Conservation (phyloP, 2,329 filamentous ascomycete genomes). For the Pseudogymnoascus sp. region DNA sequence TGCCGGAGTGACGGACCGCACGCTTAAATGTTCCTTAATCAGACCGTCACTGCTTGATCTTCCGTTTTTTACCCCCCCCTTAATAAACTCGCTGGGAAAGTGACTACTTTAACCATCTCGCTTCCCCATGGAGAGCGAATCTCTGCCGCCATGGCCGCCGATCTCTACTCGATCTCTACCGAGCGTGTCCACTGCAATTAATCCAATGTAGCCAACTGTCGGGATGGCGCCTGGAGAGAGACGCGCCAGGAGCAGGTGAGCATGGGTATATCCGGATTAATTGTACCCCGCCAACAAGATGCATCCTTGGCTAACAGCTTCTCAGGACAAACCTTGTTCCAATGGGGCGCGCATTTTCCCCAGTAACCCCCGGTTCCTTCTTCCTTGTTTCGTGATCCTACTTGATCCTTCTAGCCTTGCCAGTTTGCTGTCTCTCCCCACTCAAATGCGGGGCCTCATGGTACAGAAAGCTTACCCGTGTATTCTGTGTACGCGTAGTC, state of each 20-base stretch:
- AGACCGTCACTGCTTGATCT: not conserved
- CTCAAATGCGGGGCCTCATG: not conserved
- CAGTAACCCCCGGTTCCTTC: not conserved
- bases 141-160: not conserved
- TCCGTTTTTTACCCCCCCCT: not conserved
- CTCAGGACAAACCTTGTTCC: not conserved
- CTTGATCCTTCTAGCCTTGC: not conserved
- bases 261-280: slow-evolving; percentile 1
- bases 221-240: not conserved
- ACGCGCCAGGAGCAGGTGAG: not conserved
- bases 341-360: not conserved
- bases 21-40: slow-evolving; percentile 6
- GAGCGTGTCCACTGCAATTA: not conserved
- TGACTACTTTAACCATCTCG: not conserved
- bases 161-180: not conserved
- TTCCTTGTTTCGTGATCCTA: not conserved
- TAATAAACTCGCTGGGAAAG: not conserved
- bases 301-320: not conserved
- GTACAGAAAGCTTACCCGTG: not conserved
- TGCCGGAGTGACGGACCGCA: slow-evolving; percentile 5
- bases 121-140: not conserved
- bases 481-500: not conserved
- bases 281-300: not conserved
- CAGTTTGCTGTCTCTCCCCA: not conserved
- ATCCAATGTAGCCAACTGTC: not conserved